Evolutionary conservation across 2,329 filamentous ascomycete species (phyloP).

Genomic region (Aspergillus melleus): DNA sequence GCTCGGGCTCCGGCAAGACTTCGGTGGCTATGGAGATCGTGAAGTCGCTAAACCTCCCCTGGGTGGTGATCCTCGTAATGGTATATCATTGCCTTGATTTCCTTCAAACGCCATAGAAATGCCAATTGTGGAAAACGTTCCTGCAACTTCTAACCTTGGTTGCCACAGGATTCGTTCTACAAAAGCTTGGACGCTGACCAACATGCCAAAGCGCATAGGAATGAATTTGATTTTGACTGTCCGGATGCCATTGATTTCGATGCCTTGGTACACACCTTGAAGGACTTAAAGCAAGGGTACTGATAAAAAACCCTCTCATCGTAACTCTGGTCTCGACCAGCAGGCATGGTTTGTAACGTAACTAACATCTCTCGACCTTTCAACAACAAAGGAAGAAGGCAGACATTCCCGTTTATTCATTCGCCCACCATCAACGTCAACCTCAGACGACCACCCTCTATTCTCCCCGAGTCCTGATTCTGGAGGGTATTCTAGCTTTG

Average conservation of each 20-base stretch:
- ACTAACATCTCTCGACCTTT: slow-evolving; percentile 13
- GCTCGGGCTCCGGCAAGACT: slow-evolving; percentile 93
- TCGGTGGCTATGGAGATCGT: slow-evolving; percentile 92
- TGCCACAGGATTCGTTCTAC: slow-evolving; percentile 86
- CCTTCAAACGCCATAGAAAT: slow-evolving; percentile 11
- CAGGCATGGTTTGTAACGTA: neutral
- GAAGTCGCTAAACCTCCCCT: slow-evolving; percentile 83
- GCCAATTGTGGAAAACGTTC: neutral
- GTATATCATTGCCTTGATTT: slow-evolving; percentile 47
- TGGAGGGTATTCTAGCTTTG: slow-evolving; percentile 94
- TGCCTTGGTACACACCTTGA: slow-evolving; percentile 72
- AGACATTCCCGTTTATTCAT: slow-evolving; percentile 93
- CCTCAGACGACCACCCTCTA: slow-evolving; percentile 84
- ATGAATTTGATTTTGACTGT: slow-evolving; percentile 95
- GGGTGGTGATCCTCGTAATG: slow-evolving; percentile 98
- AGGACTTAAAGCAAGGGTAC: slow-evolving; percentile 89
- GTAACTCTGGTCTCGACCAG: neutral
- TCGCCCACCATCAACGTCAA: slow-evolving; percentile 81
- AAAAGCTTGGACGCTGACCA: slow-evolving; percentile 80
- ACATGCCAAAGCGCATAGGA: slow-evolving; percentile 76
- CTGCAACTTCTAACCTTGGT: slow-evolving; percentile 18
- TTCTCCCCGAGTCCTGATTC: slow-evolving; percentile 89
- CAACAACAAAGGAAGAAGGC: slow-evolving; percentile 49
- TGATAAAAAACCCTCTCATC: neutral
- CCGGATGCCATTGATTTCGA: slow-evolving; percentile 96